phyloP scores from a whole-genome alignment of 2,329 filamentous ascomycete species.

The Alternaria conjuncta region DNA sequence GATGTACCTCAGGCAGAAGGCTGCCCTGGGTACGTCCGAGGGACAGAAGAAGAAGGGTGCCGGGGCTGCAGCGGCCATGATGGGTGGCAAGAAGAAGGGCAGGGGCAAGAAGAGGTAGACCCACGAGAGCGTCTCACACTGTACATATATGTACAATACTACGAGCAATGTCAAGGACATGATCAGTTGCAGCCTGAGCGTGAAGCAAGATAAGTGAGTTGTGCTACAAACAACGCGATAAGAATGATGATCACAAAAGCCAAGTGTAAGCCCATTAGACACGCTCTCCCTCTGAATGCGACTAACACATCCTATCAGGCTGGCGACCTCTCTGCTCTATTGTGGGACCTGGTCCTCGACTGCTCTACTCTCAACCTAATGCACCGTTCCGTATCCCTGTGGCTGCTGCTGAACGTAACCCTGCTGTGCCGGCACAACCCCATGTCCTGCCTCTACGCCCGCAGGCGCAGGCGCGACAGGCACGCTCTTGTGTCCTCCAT shows the following conservation, averaged over 20 bases:
- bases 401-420: slow-evolving; percentile 11
- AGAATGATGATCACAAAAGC: neutral
- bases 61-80: slow-evolving; percentile 23
- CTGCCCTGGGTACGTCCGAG: slow-evolving; percentile 40
- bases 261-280: neutral
- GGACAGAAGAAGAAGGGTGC: slow-evolving; percentile 39
- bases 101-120: slow-evolving; percentile 40
- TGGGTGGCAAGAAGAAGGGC: slow-evolving; percentile 40
- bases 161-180: slow-evolving; percentile 1
- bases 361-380: neutral
- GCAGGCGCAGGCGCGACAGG: neutral
- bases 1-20: slow-evolving; percentile 47
- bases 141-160: slow-evolving; percentile 15
- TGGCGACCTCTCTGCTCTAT: neutral
- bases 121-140: neutral
- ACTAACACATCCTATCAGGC: neutral
- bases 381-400: slow-evolving; percentile 17
- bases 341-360: neutral
- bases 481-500: slow-evolving; percentile 57
- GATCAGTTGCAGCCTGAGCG: neutral
- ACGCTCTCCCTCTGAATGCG: neutral
- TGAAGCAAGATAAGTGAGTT: neutral
- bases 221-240: neutral
- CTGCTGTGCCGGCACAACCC: slow-evolving; percentile 10
- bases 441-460: slow-evolving; percentile 6